Base-by-base conservation (phyloP, 176 grass and related monocot genomes). In the Cenchrus purpureus region DNA sequence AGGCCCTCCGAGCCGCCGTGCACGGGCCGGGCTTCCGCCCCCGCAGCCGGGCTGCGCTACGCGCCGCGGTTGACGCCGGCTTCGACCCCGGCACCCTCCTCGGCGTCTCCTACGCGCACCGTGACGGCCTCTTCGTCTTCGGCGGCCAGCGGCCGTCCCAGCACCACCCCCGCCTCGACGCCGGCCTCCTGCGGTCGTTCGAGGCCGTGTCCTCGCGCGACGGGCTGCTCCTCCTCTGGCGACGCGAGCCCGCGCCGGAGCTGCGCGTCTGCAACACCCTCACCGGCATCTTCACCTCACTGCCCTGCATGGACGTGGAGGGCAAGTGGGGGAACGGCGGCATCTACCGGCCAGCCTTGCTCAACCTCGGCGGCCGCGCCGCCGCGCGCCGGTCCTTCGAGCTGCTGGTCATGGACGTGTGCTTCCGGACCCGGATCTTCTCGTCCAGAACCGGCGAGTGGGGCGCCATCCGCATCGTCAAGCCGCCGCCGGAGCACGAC, bases 1-100 rank as follows among this genome's bases (percentile, higher is more conserved):
- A 87, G 42, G 19, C 17, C 3, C 71, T 87, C 62, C 85, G 52
- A 42, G 8, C 16, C 8, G 40, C 52, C 68, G 59, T 87, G 70
- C 61, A 68, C 71, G 62, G 73, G 49, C 12, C 43, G 2, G 51
- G 14, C 4, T 87, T 75, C 77, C 67, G 19, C 4, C 67, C 29
- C 28, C 55, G 55, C 55, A 1, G 6, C 55, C 55, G 1, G 55
- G 1, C 16, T 5, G 55, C 55, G 5, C 55, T 57, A 1, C 55
- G 15, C 54, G 55, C 6, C 55, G 17, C 17, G n/a, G 64, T 6
- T 20, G 7, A 15, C 17, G 54, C 16, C 54, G 54, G 74, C 10
- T 59, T 77, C 74, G 54, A 76, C 10, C 54, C 34, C 17, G 32
- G 20, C 43, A 43, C 11, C 42, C 43, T 19, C 19, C 42, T 17